Evolutionary conservation across 495 filamentous ascomycete genomes (phyloP).

Genomic region (Annulohypoxylon stygium): DNA sequence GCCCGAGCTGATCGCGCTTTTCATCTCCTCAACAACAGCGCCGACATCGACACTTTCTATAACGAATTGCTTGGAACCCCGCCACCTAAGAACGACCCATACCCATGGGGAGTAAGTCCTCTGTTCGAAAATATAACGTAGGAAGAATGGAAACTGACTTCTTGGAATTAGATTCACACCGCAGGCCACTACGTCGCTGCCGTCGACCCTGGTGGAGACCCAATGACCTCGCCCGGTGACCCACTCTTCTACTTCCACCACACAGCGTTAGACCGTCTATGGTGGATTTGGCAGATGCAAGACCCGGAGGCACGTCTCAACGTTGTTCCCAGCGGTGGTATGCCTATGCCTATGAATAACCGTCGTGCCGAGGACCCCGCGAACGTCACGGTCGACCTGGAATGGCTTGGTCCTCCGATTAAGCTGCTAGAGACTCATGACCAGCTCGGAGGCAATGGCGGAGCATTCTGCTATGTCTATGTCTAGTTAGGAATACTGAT

Average conservation of each 20-base stretch:
- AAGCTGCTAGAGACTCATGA: slow-evolving; percentile 55
- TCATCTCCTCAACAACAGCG: slow-evolving; percentile 61
- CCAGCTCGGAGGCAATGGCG: slow-evolving; percentile 53
- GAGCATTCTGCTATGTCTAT: slow-evolving; percentile 57
- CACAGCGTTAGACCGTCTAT: slow-evolving; percentile 67
- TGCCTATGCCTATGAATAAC: slow-evolving; percentile 44
- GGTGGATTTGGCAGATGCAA: slow-evolving; percentile 70
- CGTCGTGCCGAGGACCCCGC: slow-evolving; percentile 41
- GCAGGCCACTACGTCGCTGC: slow-evolving; percentile 72
- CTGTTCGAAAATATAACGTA: neutral
- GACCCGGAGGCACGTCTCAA: slow-evolving; percentile 50
- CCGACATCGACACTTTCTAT: slow-evolving; percentile 66
- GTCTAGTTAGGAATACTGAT: slow-evolving; percentile 37
- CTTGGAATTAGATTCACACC: slow-evolving; percentile 66
- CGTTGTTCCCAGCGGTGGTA: slow-evolving; percentile 39
- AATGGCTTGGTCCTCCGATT: slow-evolving; percentile 52
- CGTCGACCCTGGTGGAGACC: slow-evolving; percentile 71
- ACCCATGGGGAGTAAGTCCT: slow-evolving; percentile 55
- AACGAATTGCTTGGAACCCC: slow-evolving; percentile 63
- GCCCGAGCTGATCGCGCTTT: slow-evolving; percentile 63
- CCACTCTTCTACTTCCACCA: slow-evolving; percentile 72
- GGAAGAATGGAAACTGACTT: slow-evolving; percentile 50
- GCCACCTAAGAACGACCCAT: slow-evolving; percentile 53
- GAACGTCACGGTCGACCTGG: slow-evolving; percentile 49
- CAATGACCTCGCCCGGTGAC: slow-evolving; percentile 63